Evolutionary conservation across 495 filamentous ascomycete genomes (phyloP).

Genomic region (Penicillium pulvis): DNA sequence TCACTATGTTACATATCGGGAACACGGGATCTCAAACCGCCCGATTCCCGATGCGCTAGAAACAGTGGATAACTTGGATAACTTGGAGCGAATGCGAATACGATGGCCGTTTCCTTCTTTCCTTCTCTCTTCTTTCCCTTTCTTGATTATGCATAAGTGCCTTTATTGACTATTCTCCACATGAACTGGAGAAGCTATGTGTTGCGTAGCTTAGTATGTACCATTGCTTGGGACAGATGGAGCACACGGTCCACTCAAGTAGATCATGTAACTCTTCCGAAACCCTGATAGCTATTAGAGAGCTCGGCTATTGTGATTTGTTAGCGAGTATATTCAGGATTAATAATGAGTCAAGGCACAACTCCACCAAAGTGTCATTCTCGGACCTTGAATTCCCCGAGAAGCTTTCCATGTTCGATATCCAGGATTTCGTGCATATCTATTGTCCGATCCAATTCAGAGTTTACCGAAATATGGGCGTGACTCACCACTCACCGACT

Average conservation of each 20-base stretch:
- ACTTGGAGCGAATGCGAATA: not conserved
- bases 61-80: not conserved
- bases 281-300: not conserved
- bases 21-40: not conserved
- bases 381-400: not conserved
- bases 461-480: not conserved
- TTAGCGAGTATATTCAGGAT: not conserved
- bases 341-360: not conserved
- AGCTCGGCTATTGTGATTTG: not conserved
- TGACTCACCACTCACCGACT: not conserved
- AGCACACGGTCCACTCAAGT: too few relatives aligned
- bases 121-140: not conserved
- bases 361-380: not conserved
- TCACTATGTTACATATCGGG: not conserved
- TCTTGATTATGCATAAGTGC: not conserved
- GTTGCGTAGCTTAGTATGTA: too few relatives aligned
- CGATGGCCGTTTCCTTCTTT: not conserved
- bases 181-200: too few relatives aligned
- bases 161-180: too few relatives aligned
- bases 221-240: too few relatives aligned
- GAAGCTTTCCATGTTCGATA: not conserved
- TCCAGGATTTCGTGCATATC: not conserved
- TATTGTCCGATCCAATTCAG: not conserved
- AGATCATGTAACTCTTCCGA: too few relatives aligned
- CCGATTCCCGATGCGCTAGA: not conserved